These are phyloP conservation scores for Westerdykella sp. DNA, from an alignment of 2,329 filamentous ascomycete species.

Conservation along the genomic window DNA sequence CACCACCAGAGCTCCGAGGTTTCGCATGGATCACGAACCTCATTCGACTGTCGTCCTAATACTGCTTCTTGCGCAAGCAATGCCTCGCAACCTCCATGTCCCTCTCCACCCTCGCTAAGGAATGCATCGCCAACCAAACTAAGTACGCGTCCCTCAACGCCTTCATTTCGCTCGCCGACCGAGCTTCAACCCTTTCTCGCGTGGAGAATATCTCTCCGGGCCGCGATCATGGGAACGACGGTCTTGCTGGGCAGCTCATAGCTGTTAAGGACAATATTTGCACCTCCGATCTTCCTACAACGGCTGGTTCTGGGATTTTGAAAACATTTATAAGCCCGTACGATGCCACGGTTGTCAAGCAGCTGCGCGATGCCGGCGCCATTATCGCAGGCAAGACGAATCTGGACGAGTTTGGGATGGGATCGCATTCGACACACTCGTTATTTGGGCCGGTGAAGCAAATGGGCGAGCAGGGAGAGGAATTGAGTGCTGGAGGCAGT, in stretches of 20 bases:
- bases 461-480: slow-evolving; percentile 42
- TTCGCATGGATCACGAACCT: no score
- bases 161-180: slow-evolving; percentile 27
- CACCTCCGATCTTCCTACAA: slow-evolving; percentile 52
- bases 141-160: slow-evolving; percentile 34
- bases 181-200: slow-evolving; percentile 17
- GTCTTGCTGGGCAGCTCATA: slow-evolving; percentile 31
- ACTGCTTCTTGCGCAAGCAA: not conserved
- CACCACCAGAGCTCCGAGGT: no score
- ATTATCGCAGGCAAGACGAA: slow-evolving; percentile 74
- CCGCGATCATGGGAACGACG: not conserved
- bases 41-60: no score
- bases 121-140: slow-evolving; percentile 30
- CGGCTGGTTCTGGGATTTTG: slow-evolving; percentile 75
- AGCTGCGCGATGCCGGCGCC: slow-evolving; percentile 58
- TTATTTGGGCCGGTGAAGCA: slow-evolving; percentile 56
- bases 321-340: slow-evolving; percentile 64
- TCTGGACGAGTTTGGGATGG: slow-evolving; percentile 96
- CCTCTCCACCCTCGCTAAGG: slow-evolving; percentile 32
- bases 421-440: slow-evolving; percentile 69
- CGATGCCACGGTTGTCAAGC: slow-evolving; percentile 71
- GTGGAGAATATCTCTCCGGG: slow-evolving; percentile 12
- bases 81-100: slow-evolving; percentile 33
- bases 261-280: slow-evolving; percentile 50
- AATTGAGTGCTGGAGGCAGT: slow-evolving; percentile 47